These are phyloP conservation scores for Kluyveromyces starmeri DNA, from an alignment of 805 yeast species.

Conservation along the genomic window DNA sequence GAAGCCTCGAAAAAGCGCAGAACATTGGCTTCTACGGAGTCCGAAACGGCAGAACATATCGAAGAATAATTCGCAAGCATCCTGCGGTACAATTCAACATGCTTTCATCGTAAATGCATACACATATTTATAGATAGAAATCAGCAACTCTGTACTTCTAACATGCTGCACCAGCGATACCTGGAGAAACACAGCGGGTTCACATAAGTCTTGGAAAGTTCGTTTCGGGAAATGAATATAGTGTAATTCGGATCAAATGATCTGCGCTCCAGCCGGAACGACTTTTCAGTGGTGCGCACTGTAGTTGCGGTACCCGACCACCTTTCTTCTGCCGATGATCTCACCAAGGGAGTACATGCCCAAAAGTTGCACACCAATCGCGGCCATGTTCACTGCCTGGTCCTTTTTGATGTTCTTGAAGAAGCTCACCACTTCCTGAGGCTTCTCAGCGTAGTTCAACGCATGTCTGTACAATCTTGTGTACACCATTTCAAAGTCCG, in stretches of 20 bases:
- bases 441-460: conserved; percentile 42
- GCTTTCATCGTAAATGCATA: too few species aligned
- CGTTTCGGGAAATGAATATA: conserved; percentile 1
- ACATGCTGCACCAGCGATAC: too few species aligned
- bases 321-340: conserved; percentile 88
- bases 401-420: conserved; percentile 45
- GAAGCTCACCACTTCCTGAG: conserved; percentile 44
- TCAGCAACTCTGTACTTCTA: too few species aligned
- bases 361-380: conserved; percentile 71
- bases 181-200: too few species aligned
- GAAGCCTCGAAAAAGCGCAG: conserved; percentile 63
- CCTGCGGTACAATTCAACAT: too few species aligned
- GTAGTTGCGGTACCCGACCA: conserved; percentile 68
- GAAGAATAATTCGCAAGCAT: too few species aligned
- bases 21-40: too few species aligned
- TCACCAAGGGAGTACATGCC: conserved; percentile 95
- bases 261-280: too few species aligned
- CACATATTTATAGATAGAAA: too few species aligned
- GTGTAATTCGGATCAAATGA: neutral
- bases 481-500: conserved; percentile 72
- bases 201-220: too few species aligned
- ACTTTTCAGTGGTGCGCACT: conserved; percentile 28
- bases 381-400: conserved; percentile 55
- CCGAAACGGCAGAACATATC: too few species aligned
- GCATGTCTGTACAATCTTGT: conserved; percentile 40